These are phyloP conservation scores for Dothideomycetidae sp. DNA, from an alignment of 2,329 filamentous ascomycete genomes.

Conservation along the genomic window DNA sequence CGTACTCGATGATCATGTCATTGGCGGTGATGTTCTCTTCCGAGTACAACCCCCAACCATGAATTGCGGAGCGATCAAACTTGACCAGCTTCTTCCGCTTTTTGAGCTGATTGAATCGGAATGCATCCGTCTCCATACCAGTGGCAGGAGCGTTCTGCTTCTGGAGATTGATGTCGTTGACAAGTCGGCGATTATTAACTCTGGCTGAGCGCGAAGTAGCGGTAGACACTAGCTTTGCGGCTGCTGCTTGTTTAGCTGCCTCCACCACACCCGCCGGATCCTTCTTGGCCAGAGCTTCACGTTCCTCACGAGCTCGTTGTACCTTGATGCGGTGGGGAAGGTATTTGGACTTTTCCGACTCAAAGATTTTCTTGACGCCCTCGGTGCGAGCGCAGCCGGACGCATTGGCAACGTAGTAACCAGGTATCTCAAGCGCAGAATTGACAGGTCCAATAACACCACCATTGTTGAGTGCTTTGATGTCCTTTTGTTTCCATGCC, in stretches of 20 bases:
- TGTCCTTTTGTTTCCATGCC: slow-evolving; percentile 59
- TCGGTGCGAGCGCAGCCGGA: slow-evolving; percentile 85
- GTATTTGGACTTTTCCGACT: slow-evolving; percentile 96
- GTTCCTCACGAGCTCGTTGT: slow-evolving; percentile 76
- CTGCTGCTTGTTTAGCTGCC: slow-evolving; percentile 50
- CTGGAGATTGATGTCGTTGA: slow-evolving; percentile 89
- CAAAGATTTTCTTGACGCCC: slow-evolving; percentile 86
- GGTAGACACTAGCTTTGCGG: slow-evolving; percentile 69
- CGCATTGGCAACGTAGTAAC: slow-evolving; percentile 70
- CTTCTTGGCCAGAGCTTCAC: slow-evolving; percentile 60
- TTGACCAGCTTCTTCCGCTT: slow-evolving; percentile 99
- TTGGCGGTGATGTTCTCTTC: slow-evolving; percentile 95
- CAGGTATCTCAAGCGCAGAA: slow-evolving; percentile 41
- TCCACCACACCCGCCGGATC: slow-evolving; percentile 49
- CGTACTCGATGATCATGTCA: slow-evolving; percentile 99
- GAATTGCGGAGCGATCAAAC: slow-evolving; percentile 92
- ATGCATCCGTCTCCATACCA: slow-evolving; percentile 62
- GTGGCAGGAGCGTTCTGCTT: slow-evolving; percentile 60
- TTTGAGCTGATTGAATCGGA: slow-evolving; percentile 97
- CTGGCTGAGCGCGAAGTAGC: slow-evolving; percentile 86
- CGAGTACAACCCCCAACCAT: slow-evolving; percentile 96
- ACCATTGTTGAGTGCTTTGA: slow-evolving; percentile 52
- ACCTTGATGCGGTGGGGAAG: slow-evolving; percentile 95
- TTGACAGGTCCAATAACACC: slow-evolving; percentile 41
- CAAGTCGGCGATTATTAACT: slow-evolving; percentile 85